Base-by-base conservation (phyloP, 129 eudicot genomes). In the Chrysanthemum makinoi region DNA sequence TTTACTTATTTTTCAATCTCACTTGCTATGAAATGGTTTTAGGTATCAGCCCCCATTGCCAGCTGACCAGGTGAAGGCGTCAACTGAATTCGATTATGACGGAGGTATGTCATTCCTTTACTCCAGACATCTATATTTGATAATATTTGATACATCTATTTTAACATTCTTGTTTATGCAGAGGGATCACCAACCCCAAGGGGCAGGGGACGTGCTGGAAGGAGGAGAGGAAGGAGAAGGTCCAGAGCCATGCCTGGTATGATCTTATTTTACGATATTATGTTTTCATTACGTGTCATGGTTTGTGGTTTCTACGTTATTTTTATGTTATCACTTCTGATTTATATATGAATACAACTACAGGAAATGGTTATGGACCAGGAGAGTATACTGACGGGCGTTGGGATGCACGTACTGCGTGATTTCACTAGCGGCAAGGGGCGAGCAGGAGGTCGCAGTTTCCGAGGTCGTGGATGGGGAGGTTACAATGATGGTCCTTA, bases 21-120 rank as follows among this genome's bases (percentile, higher is more conserved):
- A 53, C 19, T 17, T 62, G 68, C 43, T 57, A 48, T 47, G 19
- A 72, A 22, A 22, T 49, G 6, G 19, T 77, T 52, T 16, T 78
- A 91, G 96, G 80, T 88, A 91, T 77, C 97, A 91, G 74, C 87
- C 91, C 11, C 97, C 97, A 67, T 69, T 91, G 68, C 96, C 96
- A 68, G 97, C 90, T 63, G 97, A 91, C 74, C 94, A 80, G 76
- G 96, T 91, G 76, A 91, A 80, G 80, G 86, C 72, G 69, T 61
- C 79, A 62, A 58, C 85, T 17, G 97, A 91, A 15, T 82, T 78
- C 57, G 94, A 88, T 48, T 81, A 80, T 77, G 94, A 86, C 24
- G 97, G 91, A 86, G 97, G 96, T 91, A 80, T 47, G 72, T 1
- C 13, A 1, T 22, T 18, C 53, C 5, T 56, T 11, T 59, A 17